Evolutionary conservation across 768 basidiomycete species (phyloP), one percentile per base, ranked within the genome.

Genomic region (Trametes cinnabarina): DNA sequence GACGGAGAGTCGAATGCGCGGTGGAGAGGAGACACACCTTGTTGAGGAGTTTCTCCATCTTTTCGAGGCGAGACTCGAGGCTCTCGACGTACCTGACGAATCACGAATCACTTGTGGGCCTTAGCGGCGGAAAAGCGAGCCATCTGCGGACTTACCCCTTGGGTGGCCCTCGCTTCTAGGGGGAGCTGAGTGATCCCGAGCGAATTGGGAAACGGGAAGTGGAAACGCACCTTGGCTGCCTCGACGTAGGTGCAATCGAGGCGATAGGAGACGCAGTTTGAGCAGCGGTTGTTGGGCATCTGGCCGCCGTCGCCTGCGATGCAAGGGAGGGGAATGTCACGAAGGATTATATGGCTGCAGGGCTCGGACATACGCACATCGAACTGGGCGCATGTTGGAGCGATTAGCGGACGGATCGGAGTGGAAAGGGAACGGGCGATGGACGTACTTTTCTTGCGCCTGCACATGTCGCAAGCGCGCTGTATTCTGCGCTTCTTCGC

Each of bases 381-480:
- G 79, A 70, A 90, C 87, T 86, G 60, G 14, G 19, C 23, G 25
- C 48, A 58, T 8, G 20, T 17, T 32, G 22, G 12, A 19, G 42
- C 19, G 53, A 34, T 46, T 23, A 55, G 43, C 37, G n/a, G 14
- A 14, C 30, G 22, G 44, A 32, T 9, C 43, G n/a, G 9, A 44
- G 37, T 14, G 47, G 39, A 20, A 43, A 19, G 49, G 43, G 54
- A 23, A 20, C n/a, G 56, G 68, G 66, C 7, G 52, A 20, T 11
- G 15, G 28, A 72, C 82, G 61, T 57, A 87, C 90, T 85, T 74
- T 94, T 94, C 78, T 92, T 93, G 56, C 89, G 77, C 35, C 92
- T 77, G 68, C 92, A 94, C 0, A 85, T 80, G 66, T 93, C 91
- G 67, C 92, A 94, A 7, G 90, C 90, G 26, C 90, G 74, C 71